phyloP scores from a whole-genome alignment of 345 rosid species.

The Erysimum cheiranthoides region DNA sequence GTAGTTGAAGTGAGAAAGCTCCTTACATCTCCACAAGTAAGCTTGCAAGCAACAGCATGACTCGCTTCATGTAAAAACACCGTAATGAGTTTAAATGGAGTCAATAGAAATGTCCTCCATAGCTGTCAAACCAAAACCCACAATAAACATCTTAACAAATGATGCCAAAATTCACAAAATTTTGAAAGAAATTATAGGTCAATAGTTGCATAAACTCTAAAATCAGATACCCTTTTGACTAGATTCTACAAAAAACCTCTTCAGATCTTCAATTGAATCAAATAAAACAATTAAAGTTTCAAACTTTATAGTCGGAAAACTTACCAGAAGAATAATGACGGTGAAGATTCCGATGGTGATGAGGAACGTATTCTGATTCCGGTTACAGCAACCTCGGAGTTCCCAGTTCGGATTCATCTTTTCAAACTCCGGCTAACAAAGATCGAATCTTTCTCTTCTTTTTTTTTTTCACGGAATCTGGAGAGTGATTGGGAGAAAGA shows the following conservation, averaged over 20 bases:
- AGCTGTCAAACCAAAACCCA: slow-evolving; percentile 52
- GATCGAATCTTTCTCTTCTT: slow-evolving; percentile 7
- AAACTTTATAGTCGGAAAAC: slow-evolving; percentile 33
- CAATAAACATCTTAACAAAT: slow-evolving; percentile 2
- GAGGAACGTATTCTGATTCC: slow-evolving; percentile 68
- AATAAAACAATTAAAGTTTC: slow-evolving; percentile 18
- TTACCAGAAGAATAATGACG: slow-evolving; percentile 80
- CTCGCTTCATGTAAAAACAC: slow-evolving; percentile 96
- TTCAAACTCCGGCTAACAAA: slow-evolving; percentile 31
- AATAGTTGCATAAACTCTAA: background rate
- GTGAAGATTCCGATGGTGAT: slow-evolving; percentile 80
- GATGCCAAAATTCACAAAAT: slow-evolving; percentile 12
- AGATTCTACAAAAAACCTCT: background rate
- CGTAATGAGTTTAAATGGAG: slow-evolving; percentile 95
- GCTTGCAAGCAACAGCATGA: slow-evolving; percentile 97
- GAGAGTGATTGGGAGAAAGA: slow-evolving; percentile 25
- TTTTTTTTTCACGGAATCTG: slow-evolving; percentile 28
- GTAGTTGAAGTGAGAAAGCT: slow-evolving; percentile 32
- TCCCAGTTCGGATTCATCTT: slow-evolving; percentile 78
- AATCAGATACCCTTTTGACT: slow-evolving; percentile 35
- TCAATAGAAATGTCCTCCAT: slow-evolving; percentile 91
- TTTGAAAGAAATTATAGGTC: slow-evolving; percentile 29
- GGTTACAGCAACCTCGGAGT: slow-evolving; percentile 78
- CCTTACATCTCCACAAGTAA: slow-evolving; percentile 96
- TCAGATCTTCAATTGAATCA: slow-evolving; percentile 28